Conservation (phyloP, 257 asterid species). For the Cruciata laevipes region DNA sequence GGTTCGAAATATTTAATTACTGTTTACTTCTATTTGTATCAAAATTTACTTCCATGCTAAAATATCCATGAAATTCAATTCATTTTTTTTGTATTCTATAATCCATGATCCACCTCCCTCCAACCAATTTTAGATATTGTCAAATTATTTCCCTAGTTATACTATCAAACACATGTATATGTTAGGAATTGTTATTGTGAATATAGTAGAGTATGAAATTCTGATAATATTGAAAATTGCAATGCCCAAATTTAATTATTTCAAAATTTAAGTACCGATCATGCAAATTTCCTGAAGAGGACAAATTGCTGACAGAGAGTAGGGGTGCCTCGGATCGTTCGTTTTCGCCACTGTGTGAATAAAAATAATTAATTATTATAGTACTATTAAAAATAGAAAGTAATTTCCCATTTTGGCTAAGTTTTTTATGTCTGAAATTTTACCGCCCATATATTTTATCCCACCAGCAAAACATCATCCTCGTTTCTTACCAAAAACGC, state of each 20-base stretch:
- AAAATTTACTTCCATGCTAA: too few species aligned
- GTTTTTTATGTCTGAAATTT: background rate
- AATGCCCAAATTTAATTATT: background rate
- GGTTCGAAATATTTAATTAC: too few species aligned
- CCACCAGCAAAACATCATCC: background rate
- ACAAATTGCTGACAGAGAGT: slow-evolving; percentile 12
- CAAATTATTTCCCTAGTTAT: too few species aligned
- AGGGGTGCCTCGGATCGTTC: slow-evolving; percentile 23
- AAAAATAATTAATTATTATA: too few species aligned
- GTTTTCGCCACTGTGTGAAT: slow-evolving; percentile 8
- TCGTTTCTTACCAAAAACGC: background rate
- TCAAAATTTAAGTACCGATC: background rate
- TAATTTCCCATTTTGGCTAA: too few species aligned
- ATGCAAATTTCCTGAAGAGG: background rate
- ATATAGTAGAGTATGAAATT: too few species aligned
- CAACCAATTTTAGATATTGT: too few species aligned
- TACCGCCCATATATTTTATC: background rate
- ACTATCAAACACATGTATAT: background rate
- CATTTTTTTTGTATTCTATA: too few species aligned
- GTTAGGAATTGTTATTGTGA: background rate
- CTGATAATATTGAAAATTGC: background rate
- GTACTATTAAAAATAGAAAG: background rate
- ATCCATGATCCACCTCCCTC: background rate
- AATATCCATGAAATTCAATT: too few species aligned
- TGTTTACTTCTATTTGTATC: too few species aligned